A percentile compares a stretch with the other conserved stretches of the same genome.
phyloP scores from a whole-genome alignment of 192 early-diverging fungal genomes.

The Diversispora eburnea region DNA sequence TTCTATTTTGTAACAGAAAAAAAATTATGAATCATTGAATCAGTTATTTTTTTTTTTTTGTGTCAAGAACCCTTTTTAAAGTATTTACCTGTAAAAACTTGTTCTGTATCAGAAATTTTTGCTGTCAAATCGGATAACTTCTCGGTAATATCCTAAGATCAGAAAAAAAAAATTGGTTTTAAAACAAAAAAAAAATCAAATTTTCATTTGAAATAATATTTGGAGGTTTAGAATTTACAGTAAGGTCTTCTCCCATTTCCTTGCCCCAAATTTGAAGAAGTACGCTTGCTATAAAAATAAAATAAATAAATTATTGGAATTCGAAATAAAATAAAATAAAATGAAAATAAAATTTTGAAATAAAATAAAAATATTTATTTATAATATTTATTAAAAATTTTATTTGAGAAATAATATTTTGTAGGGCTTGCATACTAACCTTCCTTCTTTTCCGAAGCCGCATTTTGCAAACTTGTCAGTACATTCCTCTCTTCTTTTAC shows the following conservation, averaged over 20 bases:
- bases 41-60: background rate
- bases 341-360: no score
- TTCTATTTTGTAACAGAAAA: conserved; percentile 1
- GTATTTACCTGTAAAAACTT: conserved; percentile 16
- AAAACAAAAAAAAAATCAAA: background rate
- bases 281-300: conserved; percentile 7
- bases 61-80: background rate
- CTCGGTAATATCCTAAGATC: conserved; percentile 31
- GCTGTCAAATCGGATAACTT: conserved; percentile 11
- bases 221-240: background rate
- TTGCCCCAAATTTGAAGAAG: conserved; percentile 25
- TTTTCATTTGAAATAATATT: background rate
- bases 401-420: background rate
- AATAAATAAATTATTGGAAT: background rate
- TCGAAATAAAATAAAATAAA: no score
- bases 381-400: no score
- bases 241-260: conserved; percentile 9
- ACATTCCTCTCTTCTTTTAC: conserved; percentile 27
- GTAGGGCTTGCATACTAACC: background rate
- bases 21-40: background rate
- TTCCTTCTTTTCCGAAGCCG: conserved; percentile 23
- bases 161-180: background rate
- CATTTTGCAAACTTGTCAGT: conserved; percentile 25
- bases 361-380: no score
- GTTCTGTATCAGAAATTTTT: conserved; percentile 24